Evolutionary conservation across 2,329 filamentous ascomycete species (phyloP), one percentile per base, ranked within the genome.

Genomic region (Aspergillus sp.): DNA sequence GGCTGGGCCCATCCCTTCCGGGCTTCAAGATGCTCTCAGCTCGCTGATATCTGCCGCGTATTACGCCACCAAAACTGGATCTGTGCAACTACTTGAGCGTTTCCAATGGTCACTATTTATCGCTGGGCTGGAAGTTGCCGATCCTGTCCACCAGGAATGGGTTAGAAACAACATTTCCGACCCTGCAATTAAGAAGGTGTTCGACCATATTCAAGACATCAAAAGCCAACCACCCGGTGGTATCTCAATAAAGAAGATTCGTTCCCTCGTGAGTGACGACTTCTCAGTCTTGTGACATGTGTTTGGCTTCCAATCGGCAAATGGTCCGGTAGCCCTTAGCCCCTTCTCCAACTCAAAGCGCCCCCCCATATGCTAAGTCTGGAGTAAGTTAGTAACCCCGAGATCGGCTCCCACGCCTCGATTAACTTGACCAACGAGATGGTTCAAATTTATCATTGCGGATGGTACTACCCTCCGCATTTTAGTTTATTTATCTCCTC

Each of bases 41-140:
- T 47, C 42, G 18, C 32, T 60, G 2, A 22, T 55, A 8, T 30
- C 42, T 6, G 38, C 50, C 20, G 55, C 58, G 4, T 60, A 57
- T n/a, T 34, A 55, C 8, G 42, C 58, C n/a, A 30, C 57, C 5
- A 30, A 39, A 5, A 30, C 42, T 7, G 55, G 58, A 2, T 34
- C 55, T n/a, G 47, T 57, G 12, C 55, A 55, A 39, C 43, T 60
- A 1, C 47, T 60, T 39, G 58, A 60, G 18, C 47, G 58, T n/a
- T 60, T 57, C 17, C 55, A 60, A 26, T 60, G 58, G 58, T 57
- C 58, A 11, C 42, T 60, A 5, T 55, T 60, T 5, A 60, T 60
- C 13, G 47, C 44, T 12, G 51, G 42, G 8, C 9, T 60, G 9
- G 58, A 60, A n/a, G 53, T 43, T 5, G 41, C 44, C 24, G 58